Evolutionary conservation across 1,284 basidiomycete genomes (phyloP), one percentile per base, ranked within the genome.

Genomic region (Trichosporon faecale): DNA sequence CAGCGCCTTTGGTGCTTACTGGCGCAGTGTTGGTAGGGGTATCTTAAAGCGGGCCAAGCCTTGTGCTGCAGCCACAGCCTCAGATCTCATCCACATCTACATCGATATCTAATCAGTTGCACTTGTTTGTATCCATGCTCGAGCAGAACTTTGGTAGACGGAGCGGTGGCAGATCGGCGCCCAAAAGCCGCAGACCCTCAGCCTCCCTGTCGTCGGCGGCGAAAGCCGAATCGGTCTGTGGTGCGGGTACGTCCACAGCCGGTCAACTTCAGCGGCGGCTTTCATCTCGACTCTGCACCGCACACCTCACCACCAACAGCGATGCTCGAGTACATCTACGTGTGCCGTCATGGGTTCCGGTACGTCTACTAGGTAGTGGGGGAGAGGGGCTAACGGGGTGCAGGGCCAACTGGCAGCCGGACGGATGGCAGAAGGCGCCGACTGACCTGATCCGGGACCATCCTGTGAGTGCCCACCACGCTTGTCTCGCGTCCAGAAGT

Each of bases 291-390:
- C 27, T 3, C 16, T 8, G 18, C n/a, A 23, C 37, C 33, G 18
- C 33, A 12, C 60, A 14, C 65, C 21, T 18, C 49, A 52, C 49
- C 49, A 23, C 2, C 23, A n/a, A 46, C 18, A 11, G 67, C 23
- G 4, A 85, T 85, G 83, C 78, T 86, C 31, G 83, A 86, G 66
- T 81, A 82, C 40, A 83, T 86, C 72, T 86, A 86, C 77, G 79
- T 86, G 69, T 84, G 82, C 67, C 78, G 86, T 0, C 86, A 87
- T 76, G 84, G 84, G 12, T 85, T 85, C 76, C 75, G 84, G 74
- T 80, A 69, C 35, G 77, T 74, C 16, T 52, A 9, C 21, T 21
- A 23, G n/a, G 18, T 79, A 80, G 64, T 75, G 77, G 9, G 75
- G 66, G 8, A 79, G 49, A 66, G 31, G 3, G 31, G 4, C 68